These are phyloP conservation scores for Leccinum barrowsii DNA, from an alignment of 768 basidiomycete species.

Conservation along the genomic window DNA sequence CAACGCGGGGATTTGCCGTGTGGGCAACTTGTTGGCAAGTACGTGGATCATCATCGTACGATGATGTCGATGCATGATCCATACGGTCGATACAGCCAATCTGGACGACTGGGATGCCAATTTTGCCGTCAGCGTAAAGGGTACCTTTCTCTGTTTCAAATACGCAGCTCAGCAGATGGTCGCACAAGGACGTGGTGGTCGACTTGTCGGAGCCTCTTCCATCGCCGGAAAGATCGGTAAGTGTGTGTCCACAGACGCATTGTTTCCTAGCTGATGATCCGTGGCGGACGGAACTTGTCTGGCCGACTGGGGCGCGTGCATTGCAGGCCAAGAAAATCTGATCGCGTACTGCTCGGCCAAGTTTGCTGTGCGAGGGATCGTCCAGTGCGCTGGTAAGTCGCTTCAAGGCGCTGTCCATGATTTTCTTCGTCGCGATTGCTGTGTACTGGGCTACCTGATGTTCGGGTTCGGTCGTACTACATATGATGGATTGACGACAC, in stretches of 20 bases:
- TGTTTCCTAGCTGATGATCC: neutral
- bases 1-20: slow-evolving; percentile 10
- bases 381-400: slow-evolving; percentile 17
- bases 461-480: neutral
- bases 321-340: neutral
- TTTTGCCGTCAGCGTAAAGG: slow-evolving; percentile 16
- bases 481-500: slow-evolving; percentile 3
- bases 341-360: slow-evolving; percentile 17
- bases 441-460: slow-evolving; percentile 1
- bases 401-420: neutral
- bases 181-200: slow-evolving; percentile 12
- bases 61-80: neutral
- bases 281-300: neutral
- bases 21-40: slow-evolving; percentile 7
- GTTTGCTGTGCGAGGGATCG: slow-evolving; percentile 8
- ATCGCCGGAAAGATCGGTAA: neutral
- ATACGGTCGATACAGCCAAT: slow-evolving; percentile 4
- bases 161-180: slow-evolving; percentile 23
- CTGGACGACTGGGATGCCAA: slow-evolving; percentile 26
- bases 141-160: slow-evolving; percentile 25
- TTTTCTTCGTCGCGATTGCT: neutral
- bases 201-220: slow-evolving; percentile 6
- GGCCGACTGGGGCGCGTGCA: neutral
- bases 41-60: neutral
- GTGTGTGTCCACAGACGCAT: neutral